These are phyloP conservation scores for Herpetomonas tarakana DNA, from an alignment of 208 protist genomes.

Conservation along the genomic window DNA sequence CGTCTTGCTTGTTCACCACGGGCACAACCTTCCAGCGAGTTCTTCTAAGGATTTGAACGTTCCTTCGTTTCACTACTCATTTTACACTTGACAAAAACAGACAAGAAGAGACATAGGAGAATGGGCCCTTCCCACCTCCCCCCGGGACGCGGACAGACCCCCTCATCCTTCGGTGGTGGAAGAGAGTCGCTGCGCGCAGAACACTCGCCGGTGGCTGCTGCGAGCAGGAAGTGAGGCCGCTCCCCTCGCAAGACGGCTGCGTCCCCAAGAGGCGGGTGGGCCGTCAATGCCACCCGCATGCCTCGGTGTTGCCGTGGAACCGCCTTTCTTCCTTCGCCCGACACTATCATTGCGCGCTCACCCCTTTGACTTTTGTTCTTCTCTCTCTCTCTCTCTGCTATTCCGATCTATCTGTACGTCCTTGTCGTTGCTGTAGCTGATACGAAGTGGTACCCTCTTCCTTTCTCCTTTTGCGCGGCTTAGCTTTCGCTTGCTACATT, in stretches of 20 bases:
- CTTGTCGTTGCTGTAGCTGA: neutral
- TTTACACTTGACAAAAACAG: neutral
- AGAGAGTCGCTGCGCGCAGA: neutral
- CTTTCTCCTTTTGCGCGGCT: neutral
- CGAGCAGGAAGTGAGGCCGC: no score
- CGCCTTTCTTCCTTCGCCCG: no score
- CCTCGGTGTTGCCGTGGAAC: no score
- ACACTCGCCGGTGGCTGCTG: no score
- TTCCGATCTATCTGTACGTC: no score
- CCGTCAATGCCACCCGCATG: no score
- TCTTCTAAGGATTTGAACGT: neutral
- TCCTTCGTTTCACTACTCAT: neutral
- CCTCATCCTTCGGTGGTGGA: neutral
- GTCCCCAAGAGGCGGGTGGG: neutral
- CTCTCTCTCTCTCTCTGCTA: neutral
- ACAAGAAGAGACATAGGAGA: slow-evolving; percentile 2
- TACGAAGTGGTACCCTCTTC: neutral
- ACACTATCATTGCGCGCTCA: neutral
- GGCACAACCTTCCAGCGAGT: neutral
- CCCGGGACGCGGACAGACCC: neutral
- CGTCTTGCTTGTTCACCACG: neutral
- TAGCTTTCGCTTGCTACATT: no score
- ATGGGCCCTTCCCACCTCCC: neutral
- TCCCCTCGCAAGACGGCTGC: no score
- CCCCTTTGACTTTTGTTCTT: neutral